These are phyloP conservation scores for Coniochaeta sp. DNA, from an alignment of 2,329 filamentous ascomycete genomes.

Conservation along the genomic window DNA sequence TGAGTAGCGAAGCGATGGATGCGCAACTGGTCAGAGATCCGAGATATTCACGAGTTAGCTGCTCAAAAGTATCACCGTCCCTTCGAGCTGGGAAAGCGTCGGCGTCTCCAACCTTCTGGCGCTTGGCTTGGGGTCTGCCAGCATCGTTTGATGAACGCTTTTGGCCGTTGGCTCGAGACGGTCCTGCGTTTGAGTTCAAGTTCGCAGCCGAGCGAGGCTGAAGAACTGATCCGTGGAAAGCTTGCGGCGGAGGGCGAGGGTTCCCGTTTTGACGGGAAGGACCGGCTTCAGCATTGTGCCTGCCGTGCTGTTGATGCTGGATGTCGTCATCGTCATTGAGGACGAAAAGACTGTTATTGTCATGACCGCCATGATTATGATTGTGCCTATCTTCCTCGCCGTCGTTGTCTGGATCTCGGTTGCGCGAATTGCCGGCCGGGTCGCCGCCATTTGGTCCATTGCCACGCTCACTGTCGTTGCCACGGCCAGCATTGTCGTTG, in stretches of 20 bases:
- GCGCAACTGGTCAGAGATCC: background rate
- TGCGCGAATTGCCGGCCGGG: background rate
- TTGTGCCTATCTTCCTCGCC: background rate
- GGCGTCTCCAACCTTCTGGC: background rate
- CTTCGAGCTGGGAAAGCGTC: background rate
- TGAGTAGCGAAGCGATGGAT: background rate
- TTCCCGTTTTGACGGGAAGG: background rate
- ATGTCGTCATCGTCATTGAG: background rate
- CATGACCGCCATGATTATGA: no score
- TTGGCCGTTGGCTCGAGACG: background rate
- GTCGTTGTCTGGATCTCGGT: background rate
- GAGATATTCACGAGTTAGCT: background rate
- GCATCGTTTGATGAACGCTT: background rate
- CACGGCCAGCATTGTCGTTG: no score
- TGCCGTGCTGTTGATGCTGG: background rate
- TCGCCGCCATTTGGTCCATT: background rate
- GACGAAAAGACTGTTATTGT: background rate
- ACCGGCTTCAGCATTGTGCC: background rate
- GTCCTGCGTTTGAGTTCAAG: background rate
- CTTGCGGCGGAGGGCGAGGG: background rate
- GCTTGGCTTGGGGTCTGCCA: background rate
- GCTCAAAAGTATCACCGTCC: background rate
- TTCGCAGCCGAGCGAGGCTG: background rate
- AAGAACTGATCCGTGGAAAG: background rate
- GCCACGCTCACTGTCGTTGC: background rate